phyloP scores from a whole-genome alignment of 1,284 basidiomycete species.

The Pterula multifida region DNA sequence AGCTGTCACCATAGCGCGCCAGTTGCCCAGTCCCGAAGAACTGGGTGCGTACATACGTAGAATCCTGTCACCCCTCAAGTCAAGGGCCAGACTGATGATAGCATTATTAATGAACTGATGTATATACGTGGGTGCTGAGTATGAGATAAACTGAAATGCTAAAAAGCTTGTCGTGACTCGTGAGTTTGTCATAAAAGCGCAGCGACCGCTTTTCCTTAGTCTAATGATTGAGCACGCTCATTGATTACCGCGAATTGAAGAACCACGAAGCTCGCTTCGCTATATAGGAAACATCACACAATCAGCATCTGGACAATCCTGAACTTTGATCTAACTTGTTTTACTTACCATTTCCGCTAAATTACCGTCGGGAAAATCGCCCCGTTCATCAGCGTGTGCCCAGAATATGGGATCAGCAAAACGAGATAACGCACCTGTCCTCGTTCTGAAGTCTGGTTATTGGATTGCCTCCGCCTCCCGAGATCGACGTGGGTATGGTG shows the following conservation, averaged over 20 bases:
- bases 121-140: constrained; percentile 1
- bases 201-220: not conserved
- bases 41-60: too few species aligned
- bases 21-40: too few species aligned
- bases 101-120: constrained; percentile 9
- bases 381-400: constrained; percentile 7
- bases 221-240: not conserved
- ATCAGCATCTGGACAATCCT: constrained; percentile 8
- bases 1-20: too few species aligned
- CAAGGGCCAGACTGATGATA: not conserved
- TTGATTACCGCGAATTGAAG: constrained; percentile 60
- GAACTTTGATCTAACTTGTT: constrained; percentile 2
- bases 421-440: constrained; percentile 52
- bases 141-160: not conserved
- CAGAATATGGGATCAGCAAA: constrained; percentile 15
- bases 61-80: too few species aligned
- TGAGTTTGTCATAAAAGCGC: not conserved
- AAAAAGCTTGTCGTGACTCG: constrained; percentile 10
- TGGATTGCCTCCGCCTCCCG: constrained; percentile 42
- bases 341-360: constrained; percentile 30
- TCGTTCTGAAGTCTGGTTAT: constrained; percentile 66
- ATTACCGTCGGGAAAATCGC: constrained; percentile 6
- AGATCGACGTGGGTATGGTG: constrained; percentile 29
- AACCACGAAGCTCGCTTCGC: constrained; percentile 85
- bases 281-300: constrained; percentile 18